Evolutionary conservation across 495 filamentous ascomycete genomes (phyloP).

Genomic region (Podospora appendiculata): DNA sequence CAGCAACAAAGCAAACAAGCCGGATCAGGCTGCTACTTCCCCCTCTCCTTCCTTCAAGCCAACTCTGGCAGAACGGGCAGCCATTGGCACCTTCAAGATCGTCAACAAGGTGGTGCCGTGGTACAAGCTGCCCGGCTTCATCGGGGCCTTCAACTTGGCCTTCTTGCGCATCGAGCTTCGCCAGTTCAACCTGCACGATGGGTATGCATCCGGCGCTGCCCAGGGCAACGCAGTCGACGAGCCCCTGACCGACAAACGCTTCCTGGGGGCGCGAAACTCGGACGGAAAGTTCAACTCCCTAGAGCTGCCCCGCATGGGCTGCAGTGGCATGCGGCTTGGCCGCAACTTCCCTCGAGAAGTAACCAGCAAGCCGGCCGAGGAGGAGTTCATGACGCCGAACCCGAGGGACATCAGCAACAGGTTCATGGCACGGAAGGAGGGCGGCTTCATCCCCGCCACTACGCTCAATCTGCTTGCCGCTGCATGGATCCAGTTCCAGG

Average conservation of each 20-base stretch:
- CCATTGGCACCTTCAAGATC: conserved; percentile 23
- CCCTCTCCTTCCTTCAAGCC: conserved; percentile 12
- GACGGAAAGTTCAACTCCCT: conserved; percentile 35
- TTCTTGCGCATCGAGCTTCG: conserved; percentile 33
- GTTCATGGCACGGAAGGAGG: conserved; percentile 24
- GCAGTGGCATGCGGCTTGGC: conserved; percentile 34
- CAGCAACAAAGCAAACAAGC: background rate
- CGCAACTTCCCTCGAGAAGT: conserved; percentile 28
- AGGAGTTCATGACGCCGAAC: conserved; percentile 34
- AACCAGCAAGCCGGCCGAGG: conserved; percentile 22
- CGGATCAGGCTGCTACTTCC: background rate
- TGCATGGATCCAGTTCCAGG: conserved; percentile 42
- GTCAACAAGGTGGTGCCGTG: conserved; percentile 30
- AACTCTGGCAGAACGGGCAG: conserved; percentile 11
- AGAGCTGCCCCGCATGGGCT: conserved; percentile 33
- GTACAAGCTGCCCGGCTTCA: conserved; percentile 29
- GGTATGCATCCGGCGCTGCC: conserved; percentile 18
- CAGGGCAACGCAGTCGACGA: conserved; percentile 20
- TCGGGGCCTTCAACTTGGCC: conserved; percentile 30
- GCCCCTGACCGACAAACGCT: conserved; percentile 19
- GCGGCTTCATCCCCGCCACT: conserved; percentile 38
- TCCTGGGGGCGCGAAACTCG: conserved; percentile 24
- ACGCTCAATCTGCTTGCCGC: conserved; percentile 36
- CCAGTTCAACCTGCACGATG: conserved; percentile 32
- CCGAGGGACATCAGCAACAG: conserved; percentile 29